A percentile compares a stretch with the other conserved stretches of the same genome.
Conservation (phyloP, 2,329 filamentous ascomycete genomes). For the Monosporascus sp. region DNA sequence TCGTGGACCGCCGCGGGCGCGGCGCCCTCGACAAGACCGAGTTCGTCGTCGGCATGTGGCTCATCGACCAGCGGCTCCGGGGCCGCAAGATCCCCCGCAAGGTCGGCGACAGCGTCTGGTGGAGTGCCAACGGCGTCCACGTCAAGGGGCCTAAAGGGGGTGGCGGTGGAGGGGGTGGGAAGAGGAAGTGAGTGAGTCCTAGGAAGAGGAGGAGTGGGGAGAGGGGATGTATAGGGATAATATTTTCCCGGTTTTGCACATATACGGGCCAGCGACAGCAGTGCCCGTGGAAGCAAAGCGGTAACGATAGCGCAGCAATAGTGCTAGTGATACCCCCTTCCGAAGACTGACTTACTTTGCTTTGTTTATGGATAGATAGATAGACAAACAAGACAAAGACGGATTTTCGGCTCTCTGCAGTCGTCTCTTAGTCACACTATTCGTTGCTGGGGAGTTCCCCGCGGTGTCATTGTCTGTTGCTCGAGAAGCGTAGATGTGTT, state of each 20-base stretch:
- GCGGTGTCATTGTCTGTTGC: no score
- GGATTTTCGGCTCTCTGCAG: no score
- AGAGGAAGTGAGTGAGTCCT: not conserved
- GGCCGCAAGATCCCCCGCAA: constrained; percentile 70
- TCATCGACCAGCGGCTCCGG: constrained; percentile 74
- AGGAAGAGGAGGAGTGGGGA: not conserved
- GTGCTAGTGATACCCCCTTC: no score
- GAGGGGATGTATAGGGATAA: not conserved
- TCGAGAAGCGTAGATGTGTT: no score
- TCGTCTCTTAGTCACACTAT: no score
- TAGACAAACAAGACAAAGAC: no score
- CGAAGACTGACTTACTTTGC: no score
- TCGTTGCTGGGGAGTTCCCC: no score
- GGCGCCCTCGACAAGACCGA: constrained; percentile 61
- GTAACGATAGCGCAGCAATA: no score
- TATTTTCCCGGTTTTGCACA: not conserved
- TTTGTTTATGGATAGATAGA: no score
- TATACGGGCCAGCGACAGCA: no score
- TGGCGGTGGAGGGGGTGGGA: not conserved
- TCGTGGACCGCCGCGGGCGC: constrained; percentile 55
- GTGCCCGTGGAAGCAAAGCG: no score
- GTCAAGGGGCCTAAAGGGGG: constrained; percentile 19
- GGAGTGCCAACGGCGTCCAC: constrained; percentile 51
- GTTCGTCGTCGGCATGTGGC: constrained; percentile 79
- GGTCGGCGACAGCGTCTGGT: constrained; percentile 72